phyloP scores from a whole-genome alignment of 2,329 filamentous ascomycete species.

The Pseudocercospora eumusae region DNA sequence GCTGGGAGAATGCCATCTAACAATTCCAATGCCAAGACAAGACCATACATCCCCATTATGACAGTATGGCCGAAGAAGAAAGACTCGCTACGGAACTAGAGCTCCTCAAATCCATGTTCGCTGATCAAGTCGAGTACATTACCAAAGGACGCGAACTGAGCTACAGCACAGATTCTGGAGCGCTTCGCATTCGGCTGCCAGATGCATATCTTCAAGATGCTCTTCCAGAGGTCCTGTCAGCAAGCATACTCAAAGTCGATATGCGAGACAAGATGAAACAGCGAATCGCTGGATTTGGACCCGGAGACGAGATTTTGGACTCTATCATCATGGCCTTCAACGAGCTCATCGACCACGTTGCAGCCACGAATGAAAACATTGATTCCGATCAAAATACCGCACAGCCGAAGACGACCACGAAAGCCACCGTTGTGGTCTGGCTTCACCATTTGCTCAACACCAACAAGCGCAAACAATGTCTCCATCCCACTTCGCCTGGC shows the following conservation, averaged over 20 bases:
- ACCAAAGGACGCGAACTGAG: constrained; percentile 43
- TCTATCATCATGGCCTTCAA: constrained; percentile 45
- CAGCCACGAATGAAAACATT: neutral
- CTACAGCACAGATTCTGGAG: constrained; percentile 34
- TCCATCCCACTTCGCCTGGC: constrained; percentile 37
- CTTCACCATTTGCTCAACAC: constrained; percentile 51
- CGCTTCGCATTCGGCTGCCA: constrained; percentile 44
- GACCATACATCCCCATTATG: neutral
- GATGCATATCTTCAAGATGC: constrained; percentile 42
- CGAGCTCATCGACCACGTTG: constrained; percentile 30
- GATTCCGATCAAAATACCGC: neutral
- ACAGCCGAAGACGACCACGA: neutral
- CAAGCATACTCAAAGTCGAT: constrained; percentile 42
- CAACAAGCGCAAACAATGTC: constrained; percentile 49
- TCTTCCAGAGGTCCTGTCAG: constrained; percentile 45
- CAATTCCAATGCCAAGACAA: neutral
- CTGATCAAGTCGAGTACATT: constrained; percentile 42
- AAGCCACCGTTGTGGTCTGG: constrained; percentile 47
- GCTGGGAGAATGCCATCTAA: neutral
- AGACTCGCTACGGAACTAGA: constrained; percentile 43
- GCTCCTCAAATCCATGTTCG: constrained; percentile 50
- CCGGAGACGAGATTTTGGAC: constrained; percentile 48
- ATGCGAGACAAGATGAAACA: constrained; percentile 40
- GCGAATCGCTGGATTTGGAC: constrained; percentile 32
- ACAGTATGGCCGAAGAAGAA: constrained; percentile 16